Evolutionary conservation across 73 alveolate species (phyloP).

Genomic region (Blepharisma stoltei): DNA sequence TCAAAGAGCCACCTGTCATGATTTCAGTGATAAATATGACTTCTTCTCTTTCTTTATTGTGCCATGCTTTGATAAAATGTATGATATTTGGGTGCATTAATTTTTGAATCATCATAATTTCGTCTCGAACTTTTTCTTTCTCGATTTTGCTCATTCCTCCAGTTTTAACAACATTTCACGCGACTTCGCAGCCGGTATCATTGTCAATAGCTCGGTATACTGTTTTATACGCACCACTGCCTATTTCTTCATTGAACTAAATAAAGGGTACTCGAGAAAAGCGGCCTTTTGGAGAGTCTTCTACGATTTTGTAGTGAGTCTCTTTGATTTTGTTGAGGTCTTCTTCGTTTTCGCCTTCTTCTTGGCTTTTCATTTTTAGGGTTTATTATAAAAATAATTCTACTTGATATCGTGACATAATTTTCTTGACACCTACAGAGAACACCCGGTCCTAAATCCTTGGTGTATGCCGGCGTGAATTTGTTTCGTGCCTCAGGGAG

Average conservation of each 20-base stretch:
- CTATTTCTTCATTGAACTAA: conserved; percentile 86
- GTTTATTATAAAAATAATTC: no score
- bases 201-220: conserved; percentile 93
- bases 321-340: no score
- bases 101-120: conserved; percentile 79
- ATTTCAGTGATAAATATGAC: conserved; percentile 95
- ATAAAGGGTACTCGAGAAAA: conserved; percentile 28
- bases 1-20: conserved; percentile 93
- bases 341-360: no score
- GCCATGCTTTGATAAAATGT: conserved; percentile 92
- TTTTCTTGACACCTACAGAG: no score
- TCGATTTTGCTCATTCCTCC: conserved; percentile 52
- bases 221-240: conserved; percentile 93
- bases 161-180: conserved; percentile 93
- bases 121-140: conserved; percentile 81
- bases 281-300: conserved; percentile 42
- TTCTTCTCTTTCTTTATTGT: conserved; percentile 77
- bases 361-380: no score
- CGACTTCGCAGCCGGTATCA: conserved; percentile 96
- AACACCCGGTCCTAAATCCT: no score
- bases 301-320: conserved; percentile 33
- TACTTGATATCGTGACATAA: no score
- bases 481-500: no score
- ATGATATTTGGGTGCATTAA: conserved; percentile 92
- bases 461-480: no score